A percentile compares a stretch with the other conserved stretches of the same genome.
phyloP scores from a whole-genome alignment of 192 early-diverging fungal genomes.

The Allomyces javanicus region DNA sequence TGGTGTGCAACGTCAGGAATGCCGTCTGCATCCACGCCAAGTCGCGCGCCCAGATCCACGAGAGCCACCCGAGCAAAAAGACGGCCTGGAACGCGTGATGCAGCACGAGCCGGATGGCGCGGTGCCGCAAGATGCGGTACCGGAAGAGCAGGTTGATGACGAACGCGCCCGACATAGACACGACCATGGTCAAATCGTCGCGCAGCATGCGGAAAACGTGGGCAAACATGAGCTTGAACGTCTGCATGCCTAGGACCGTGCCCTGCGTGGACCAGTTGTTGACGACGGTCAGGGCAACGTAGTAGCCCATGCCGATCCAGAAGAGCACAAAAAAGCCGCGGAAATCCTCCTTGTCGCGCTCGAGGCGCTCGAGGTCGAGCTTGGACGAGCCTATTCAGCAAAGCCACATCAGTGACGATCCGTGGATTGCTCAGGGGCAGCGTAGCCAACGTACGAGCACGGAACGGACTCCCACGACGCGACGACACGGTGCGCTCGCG shows the following conservation, averaged over 20 bases:
- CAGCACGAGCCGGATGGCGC: constrained; percentile 26
- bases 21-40: constrained; percentile 85
- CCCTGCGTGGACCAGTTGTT: constrained; percentile 34
- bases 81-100: constrained; percentile 19
- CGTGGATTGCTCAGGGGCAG: background rate
- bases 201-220: constrained; percentile 43
- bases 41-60: constrained; percentile 36
- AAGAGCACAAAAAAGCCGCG: constrained; percentile 67
- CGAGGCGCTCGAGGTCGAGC: background rate
- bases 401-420: too few species aligned
- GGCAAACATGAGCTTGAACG: constrained; percentile 36
- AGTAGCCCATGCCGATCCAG: constrained; percentile 60
- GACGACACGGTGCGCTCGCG: background rate
- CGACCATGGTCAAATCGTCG: constrained; percentile 50
- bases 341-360: background rate
- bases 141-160: constrained; percentile 5
- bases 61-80: constrained; percentile 34
- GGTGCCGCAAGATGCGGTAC: constrained; percentile 20
- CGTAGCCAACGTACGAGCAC: background rate
- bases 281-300: constrained; percentile 38
- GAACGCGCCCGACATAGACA: constrained; percentile 39
- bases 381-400: background rate
- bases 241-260: constrained; percentile 18
- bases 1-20: constrained; percentile 67
- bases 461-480: background rate